Conservation (phyloP, 1,284 basidiomycete species). For the Ceratobasidium sp. region DNA sequence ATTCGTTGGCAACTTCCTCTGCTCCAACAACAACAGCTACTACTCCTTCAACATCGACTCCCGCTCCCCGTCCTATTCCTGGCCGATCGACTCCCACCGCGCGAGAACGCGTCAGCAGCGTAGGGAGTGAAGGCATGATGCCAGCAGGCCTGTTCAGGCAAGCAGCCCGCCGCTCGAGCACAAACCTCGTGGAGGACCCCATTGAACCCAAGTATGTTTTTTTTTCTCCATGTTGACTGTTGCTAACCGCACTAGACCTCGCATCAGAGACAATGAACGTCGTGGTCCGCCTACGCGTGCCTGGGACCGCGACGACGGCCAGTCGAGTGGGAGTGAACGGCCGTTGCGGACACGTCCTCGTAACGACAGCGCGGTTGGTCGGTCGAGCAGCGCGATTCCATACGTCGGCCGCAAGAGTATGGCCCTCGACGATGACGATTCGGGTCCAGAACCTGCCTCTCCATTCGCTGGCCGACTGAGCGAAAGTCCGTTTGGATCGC, state of each 20-base stretch:
- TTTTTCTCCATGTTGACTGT: too few relatives aligned
- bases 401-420: not conserved
- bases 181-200: slow-evolving; percentile 22
- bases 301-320: not conserved
- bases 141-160: slow-evolving; percentile 16
- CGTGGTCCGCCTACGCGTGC: slow-evolving; percentile 10
- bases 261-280: not conserved
- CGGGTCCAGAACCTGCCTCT: not conserved
- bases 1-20: not conserved
- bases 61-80: not conserved
- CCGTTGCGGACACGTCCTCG: not conserved
- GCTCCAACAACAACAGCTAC: not conserved
- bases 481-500: not conserved
- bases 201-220: not conserved
- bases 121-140: slow-evolving; percentile 23
- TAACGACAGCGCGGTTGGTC: not conserved
- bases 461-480: slow-evolving; percentile 1
- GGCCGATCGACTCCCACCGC: not conserved
- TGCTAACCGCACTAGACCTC: slow-evolving; percentile 8
- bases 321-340: not conserved
- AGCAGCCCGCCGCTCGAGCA: slow-evolving; percentile 7
- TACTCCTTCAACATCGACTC: not conserved
- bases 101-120: slow-evolving; percentile 25
- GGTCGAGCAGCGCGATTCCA: not conserved
- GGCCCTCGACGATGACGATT: not conserved